These are phyloP conservation scores for Calonectria montana DNA, from an alignment of 2,329 filamentous ascomycete species.

Conservation along the genomic window DNA sequence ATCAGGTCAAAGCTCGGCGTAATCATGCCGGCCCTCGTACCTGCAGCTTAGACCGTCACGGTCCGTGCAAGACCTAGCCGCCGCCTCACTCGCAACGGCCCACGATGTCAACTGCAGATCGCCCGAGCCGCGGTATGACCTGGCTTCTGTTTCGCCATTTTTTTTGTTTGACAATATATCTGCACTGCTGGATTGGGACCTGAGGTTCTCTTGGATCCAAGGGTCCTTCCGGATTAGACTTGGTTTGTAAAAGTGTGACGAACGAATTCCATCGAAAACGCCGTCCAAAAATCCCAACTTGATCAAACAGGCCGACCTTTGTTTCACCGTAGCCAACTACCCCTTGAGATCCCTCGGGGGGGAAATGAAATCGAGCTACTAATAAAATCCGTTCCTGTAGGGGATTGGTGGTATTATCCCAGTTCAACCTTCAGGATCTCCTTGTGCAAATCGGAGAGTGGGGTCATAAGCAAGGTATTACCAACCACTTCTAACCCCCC, in stretches of 20 bases:
- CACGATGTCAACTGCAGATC: slow-evolving; percentile 6
- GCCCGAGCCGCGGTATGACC: not conserved
- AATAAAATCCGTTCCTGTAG: too few species aligned
- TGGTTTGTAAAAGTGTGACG: not conserved
- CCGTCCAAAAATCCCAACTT: not conserved
- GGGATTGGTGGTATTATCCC: not conserved
- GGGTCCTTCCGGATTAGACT: not conserved
- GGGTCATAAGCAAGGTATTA: not conserved
- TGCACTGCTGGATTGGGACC: not conserved
- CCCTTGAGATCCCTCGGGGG: too few species aligned
- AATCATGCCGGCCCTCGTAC: slow-evolving; percentile 2
- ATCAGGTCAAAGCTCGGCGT: not conserved
- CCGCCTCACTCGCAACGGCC: not conserved
- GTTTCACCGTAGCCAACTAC: not conserved
- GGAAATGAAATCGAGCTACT: not conserved
- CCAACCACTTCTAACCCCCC: not conserved
- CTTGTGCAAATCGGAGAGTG: not conserved
- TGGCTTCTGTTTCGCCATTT: not conserved
- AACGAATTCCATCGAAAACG: not conserved
- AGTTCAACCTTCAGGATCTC: not conserved
- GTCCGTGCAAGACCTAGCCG: not conserved
- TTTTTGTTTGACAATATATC: not conserved
- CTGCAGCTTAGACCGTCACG: not conserved
- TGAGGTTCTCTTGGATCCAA: not conserved
- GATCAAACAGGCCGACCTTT: not conserved